Evolutionary conservation across 2,329 filamentous ascomycete species (phyloP).

Genomic region (Talaromyces sp.): DNA sequence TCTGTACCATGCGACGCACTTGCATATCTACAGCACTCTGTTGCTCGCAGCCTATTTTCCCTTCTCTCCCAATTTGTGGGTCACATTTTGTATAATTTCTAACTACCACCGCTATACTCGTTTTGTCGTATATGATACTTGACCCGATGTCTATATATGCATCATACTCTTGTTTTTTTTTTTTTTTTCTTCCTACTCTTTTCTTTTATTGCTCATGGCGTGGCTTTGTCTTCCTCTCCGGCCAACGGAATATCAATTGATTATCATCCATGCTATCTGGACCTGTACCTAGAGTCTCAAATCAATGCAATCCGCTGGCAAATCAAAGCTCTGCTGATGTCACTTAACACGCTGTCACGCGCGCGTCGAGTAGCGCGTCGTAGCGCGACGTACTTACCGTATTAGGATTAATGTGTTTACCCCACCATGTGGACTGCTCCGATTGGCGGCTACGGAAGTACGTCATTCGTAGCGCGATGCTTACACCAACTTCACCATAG

Average conservation of each 20-base stretch:
- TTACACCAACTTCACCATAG: not conserved
- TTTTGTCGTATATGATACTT: conserved; percentile 1
- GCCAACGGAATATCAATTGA: not conserved
- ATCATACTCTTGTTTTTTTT: not conserved
- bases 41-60: not conserved
- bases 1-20: conserved; percentile 1
- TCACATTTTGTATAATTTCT: not conserved
- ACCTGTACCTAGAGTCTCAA: not conserved
- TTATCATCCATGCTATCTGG: not conserved
- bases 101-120: not conserved
- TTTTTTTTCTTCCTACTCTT: not conserved
- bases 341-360: not conserved
- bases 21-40: conserved; percentile 5
- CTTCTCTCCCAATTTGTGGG: conserved; percentile 2
- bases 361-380: conserved; percentile 6
- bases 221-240: not conserved
- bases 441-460: not conserved
- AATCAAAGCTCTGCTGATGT: not conserved
- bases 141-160: conserved; percentile 3
- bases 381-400: not conserved
- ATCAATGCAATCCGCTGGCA: not conserved
- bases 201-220: not conserved
- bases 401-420: not conserved
- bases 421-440: not conserved
- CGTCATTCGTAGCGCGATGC: not conserved